phyloP scores from a whole-genome alignment of 2,329 filamentous ascomycete species.

The Ilyonectria destructans region DNA sequence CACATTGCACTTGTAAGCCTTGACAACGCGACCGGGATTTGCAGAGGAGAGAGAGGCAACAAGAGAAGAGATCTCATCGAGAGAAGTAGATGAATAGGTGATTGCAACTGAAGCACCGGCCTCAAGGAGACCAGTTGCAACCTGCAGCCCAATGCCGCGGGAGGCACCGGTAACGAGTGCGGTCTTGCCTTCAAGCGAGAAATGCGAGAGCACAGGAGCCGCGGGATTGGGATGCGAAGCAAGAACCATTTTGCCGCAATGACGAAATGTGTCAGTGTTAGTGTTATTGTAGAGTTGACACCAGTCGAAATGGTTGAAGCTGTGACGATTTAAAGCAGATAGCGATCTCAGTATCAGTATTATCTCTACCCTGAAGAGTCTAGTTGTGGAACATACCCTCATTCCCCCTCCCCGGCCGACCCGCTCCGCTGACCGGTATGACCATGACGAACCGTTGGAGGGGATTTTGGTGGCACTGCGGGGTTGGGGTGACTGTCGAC shows the following conservation, averaged over 20 bases:
- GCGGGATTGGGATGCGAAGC: constrained; percentile 39
- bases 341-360: not conserved
- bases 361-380: not conserved
- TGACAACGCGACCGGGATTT: constrained; percentile 40
- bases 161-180: constrained; percentile 68
- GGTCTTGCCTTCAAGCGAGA: constrained; percentile 58
- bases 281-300: not conserved
- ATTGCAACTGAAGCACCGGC: constrained; percentile 46
- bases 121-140: constrained; percentile 41
- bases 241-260: constrained; percentile 39
- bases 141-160: constrained; percentile 65
- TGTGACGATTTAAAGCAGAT: constrained; percentile 14
- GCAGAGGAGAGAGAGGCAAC: constrained; percentile 27
- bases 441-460: not conserved
- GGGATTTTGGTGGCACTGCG: constrained; percentile 14
- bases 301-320: not conserved
- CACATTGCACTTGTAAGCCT: constrained; percentile 59
- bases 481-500: constrained; percentile 27
- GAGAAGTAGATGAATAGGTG: constrained; percentile 37
- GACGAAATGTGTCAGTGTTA: not conserved
- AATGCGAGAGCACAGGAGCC: constrained; percentile 45
- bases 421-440: constrained; percentile 14
- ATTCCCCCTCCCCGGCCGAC: constrained; percentile 8
- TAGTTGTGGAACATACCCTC: not conserved
- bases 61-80: constrained; percentile 31